Evolutionary conservation across 2,329 filamentous ascomycete species (phyloP).

Genomic region (Alternaria rosae): DNA sequence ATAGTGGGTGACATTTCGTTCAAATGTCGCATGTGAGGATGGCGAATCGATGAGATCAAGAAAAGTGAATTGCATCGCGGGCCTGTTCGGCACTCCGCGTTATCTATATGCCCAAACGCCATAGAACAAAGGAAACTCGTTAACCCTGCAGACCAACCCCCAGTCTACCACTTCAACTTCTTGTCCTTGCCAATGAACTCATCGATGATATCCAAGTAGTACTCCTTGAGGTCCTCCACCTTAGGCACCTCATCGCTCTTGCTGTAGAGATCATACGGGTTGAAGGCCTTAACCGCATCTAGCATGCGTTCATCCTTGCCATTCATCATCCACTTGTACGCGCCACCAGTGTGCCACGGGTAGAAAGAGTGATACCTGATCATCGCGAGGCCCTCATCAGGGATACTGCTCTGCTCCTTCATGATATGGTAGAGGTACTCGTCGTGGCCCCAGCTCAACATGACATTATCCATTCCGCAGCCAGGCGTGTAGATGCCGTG

Average conservation of each 20-base stretch:
- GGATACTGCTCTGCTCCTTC: constrained; percentile 81
- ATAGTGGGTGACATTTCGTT: no score
- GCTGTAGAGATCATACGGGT: constrained; percentile 90
- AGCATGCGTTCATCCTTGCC: constrained; percentile 82
- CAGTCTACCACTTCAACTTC: constrained; percentile 71
- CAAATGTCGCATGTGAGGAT: neutral
- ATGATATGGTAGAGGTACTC: constrained; percentile 88
- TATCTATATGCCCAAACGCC: neutral
- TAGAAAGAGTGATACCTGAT: constrained; percentile 95
- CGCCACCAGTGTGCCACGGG: constrained; percentile 84
- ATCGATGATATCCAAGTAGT: constrained; percentile 61
- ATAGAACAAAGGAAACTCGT: constrained; percentile 7
- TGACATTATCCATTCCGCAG: constrained; percentile 85
- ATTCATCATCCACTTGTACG: constrained; percentile 83
- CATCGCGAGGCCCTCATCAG: constrained; percentile 86
- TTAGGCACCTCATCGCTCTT: constrained; percentile 85
- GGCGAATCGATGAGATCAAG: neutral
- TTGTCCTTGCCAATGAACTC: constrained; percentile 73
- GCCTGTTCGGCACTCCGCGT: constrained; percentile 24
- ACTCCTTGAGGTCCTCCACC: constrained; percentile 76
- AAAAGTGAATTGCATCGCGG: constrained; percentile 9
- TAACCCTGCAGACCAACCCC: neutral
- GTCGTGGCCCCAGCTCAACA: constrained; percentile 90
- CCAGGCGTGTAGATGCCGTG: constrained; percentile 80
- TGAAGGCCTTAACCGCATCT: constrained; percentile 83